Evolutionary conservation across 768 basidiomycete genomes (phyloP).

Genomic region (Kwoniella heveanensis): DNA sequence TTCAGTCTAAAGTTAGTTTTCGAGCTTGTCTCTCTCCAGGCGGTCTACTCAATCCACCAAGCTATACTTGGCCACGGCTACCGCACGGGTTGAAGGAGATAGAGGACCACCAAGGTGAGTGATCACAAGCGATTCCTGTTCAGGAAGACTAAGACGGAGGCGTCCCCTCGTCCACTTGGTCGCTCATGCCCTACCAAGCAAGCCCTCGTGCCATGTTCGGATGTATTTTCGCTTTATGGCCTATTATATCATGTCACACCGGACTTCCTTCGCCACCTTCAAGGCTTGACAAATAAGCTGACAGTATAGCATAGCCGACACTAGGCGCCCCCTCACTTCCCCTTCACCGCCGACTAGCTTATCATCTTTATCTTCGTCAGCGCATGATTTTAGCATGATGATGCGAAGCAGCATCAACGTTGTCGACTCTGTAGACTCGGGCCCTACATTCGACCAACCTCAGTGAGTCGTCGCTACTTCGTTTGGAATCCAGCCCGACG

Average conservation of each 20-base stretch:
- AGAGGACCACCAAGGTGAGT: neutral
- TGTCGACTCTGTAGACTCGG: neutral
- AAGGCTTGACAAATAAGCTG: neutral
- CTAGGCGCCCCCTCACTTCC: neutral
- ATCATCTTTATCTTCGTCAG: neutral
- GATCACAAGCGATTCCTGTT: neutral
- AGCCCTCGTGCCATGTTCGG: neutral
- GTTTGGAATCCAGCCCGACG: too few species aligned
- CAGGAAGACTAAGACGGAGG: neutral
- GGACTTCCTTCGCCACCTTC: neutral
- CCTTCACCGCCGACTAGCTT: neutral
- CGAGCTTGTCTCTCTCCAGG: neutral
- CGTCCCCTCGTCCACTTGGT: too few species aligned
- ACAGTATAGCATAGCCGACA: neutral
- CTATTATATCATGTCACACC: neutral
- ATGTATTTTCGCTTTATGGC: neutral
- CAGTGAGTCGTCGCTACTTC: too few species aligned
- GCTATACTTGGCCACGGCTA: too few species aligned
- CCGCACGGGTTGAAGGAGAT: too few species aligned
- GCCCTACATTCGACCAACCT: conserved; percentile 1
- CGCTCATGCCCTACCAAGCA: neutral
- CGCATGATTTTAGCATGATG: neutral
- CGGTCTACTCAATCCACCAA: too few species aligned
- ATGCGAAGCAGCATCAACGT: neutral
- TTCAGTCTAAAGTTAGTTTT: neutral